Evolutionary conservation across 768 basidiomycete species (phyloP).

Genomic region (Porpolomopsis calyptriformis): DNA sequence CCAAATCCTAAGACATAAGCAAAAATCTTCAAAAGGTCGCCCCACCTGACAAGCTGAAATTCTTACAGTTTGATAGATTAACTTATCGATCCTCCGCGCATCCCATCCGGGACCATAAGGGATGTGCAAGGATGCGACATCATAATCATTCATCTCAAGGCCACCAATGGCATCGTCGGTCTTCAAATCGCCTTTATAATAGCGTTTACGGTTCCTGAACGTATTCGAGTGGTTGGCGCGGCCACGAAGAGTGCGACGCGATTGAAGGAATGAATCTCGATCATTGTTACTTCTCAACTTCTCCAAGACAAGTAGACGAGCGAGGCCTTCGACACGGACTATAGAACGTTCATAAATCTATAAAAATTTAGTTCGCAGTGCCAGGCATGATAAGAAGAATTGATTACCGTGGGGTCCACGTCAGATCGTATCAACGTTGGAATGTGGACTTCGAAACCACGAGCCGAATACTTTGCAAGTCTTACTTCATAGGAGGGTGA

Average conservation of each 20-base stretch:
- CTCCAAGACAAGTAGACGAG: conserved; percentile 51
- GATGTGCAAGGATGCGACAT: conserved; percentile 42
- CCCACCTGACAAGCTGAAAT: too few relatives aligned
- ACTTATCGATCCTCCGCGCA: conserved; percentile 42
- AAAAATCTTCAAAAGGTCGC: not conserved
- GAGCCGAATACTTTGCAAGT: conserved; percentile 44
- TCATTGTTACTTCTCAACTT: conserved; percentile 36
- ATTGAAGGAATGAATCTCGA: conserved; percentile 37
- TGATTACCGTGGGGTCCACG: conserved; percentile 51
- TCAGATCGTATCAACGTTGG: conserved; percentile 38
- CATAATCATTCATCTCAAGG: conserved; percentile 48
- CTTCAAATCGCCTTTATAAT: conserved; percentile 49
- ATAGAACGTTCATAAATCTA: conserved; percentile 57
- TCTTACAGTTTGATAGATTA: conserved; percentile 46
- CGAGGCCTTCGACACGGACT: conserved; percentile 44
- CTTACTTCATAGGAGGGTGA: conserved; percentile 58
- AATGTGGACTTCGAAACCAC: conserved; percentile 49
- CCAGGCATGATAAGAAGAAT: conserved; percentile 8
- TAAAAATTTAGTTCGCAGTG: not conserved
- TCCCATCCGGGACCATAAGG: conserved; percentile 55
- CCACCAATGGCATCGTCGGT: conserved; percentile 28
- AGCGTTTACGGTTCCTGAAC: conserved; percentile 25
- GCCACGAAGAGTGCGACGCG: conserved; percentile 39
- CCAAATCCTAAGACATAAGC: conserved; percentile 33
- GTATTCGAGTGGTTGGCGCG: conserved; percentile 27